These are phyloP conservation scores for Cajanus cajan DNA, from an alignment of 306 rosid genomes.

Conservation along the genomic window DNA sequence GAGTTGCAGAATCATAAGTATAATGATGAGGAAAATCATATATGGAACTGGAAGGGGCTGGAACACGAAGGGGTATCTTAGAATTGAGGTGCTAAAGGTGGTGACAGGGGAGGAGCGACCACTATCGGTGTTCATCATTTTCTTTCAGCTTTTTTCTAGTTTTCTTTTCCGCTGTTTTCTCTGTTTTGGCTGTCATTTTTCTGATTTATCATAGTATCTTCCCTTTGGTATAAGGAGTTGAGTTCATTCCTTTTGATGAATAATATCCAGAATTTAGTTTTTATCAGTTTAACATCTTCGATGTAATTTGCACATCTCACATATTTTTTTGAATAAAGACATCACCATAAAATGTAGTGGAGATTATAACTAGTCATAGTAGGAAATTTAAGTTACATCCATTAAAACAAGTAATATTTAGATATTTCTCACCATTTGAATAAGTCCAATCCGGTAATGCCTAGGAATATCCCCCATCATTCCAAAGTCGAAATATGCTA, in stretches of 20 bases:
- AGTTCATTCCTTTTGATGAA: not conserved
- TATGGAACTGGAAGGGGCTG: not conserved
- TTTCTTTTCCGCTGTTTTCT: not conserved
- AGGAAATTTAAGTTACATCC: constrained; percentile 7
- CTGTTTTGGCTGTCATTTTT: not conserved
- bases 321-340: not conserved
- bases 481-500: constrained; percentile 96
- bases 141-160: not conserved
- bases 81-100: not conserved
- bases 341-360: not conserved
- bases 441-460: constrained; percentile 89
- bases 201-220: not conserved
- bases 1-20: not conserved
- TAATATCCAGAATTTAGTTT: not conserved
- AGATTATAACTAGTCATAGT: constrained; percentile 8
- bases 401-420: constrained; percentile 2
- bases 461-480: constrained; percentile 99
- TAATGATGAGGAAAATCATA: not conserved
- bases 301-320: not conserved
- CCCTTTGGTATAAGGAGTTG: not conserved
- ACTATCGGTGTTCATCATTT: not conserved
- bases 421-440: constrained; percentile 69
- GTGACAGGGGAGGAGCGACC: not conserved
- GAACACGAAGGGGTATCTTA: not conserved
- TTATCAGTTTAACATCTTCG: not conserved